Conservation (phyloP, 441 rosid species). For the Croton setiger region DNA sequence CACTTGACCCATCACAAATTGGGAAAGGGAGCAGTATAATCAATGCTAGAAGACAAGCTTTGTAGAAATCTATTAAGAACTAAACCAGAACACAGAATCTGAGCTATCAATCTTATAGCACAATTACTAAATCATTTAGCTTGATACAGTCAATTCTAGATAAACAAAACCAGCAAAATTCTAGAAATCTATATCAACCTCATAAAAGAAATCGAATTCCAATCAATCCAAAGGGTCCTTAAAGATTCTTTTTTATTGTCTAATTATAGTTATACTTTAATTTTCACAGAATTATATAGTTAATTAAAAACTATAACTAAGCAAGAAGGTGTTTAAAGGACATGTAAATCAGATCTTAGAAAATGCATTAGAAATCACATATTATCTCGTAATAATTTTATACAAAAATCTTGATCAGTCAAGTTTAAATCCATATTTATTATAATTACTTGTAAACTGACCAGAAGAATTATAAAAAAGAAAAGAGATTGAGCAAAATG, state of each 20-base stretch:
- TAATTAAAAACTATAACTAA: no score
- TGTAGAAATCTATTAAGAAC: neutral
- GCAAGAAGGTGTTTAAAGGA: neutral
- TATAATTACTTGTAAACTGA: no score
- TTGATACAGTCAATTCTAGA: neutral
- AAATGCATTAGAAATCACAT: neutral
- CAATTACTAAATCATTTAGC: neutral
- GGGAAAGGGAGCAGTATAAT: slow-evolving; percentile 24
- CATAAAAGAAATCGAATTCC: neutral
- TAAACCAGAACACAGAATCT: neutral
- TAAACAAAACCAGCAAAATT: neutral
- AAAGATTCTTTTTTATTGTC: no score
- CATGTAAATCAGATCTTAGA: neutral
- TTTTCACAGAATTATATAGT: no score
- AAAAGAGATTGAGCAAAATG: no score
- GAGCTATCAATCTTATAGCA: neutral
- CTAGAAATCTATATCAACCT: neutral
- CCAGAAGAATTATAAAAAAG: no score
- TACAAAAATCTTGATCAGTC: no score
- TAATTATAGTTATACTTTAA: no score
- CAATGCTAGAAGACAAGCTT: slow-evolving; percentile 20
- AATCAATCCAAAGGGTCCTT: neutral
- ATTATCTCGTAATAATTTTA: neutral
- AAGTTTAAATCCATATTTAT: no score
- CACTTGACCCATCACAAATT: slow-evolving; percentile 29